Conservation (phyloP, 2,329 filamentous ascomycete genomes). For the Cladophialophora chaetospira region DNA sequence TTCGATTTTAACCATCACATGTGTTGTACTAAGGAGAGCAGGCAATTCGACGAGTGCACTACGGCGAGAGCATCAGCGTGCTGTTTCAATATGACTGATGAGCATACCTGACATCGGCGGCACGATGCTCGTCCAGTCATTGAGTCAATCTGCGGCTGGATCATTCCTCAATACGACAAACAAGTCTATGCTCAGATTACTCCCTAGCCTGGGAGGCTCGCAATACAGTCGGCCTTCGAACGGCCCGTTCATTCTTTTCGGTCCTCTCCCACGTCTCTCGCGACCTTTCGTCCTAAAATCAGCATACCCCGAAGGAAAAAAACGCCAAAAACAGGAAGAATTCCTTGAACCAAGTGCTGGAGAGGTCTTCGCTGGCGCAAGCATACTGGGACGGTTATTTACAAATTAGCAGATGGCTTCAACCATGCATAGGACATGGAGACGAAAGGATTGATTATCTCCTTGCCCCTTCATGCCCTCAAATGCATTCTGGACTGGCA, state of each 20-base stretch:
- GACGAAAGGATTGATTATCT: background rate
- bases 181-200: no score
- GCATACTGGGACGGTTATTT: background rate
- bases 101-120: background rate
- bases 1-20: background rate
- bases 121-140: background rate
- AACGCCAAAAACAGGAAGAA: conserved; percentile 19
- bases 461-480: no score
- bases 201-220: no score
- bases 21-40: conserved; percentile 40
- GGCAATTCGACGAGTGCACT: conserved; percentile 91
- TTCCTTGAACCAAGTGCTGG: conserved; percentile 35
- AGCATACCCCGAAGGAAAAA: background rate
- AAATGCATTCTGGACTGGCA: no score
- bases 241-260: background rate
- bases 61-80: conserved; percentile 95
- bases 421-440: background rate
- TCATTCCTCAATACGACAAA: background rate
- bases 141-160: background rate
- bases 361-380: conserved; percentile 20
- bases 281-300: background rate
- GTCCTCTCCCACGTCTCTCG: background rate
- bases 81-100: conserved; percentile 79
- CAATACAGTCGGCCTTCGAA: background rate
- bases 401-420: background rate